These are phyloP conservation scores for Geotrichum europaeum DNA, from an alignment of 1,139 yeast genomes.

Conservation along the genomic window DNA sequence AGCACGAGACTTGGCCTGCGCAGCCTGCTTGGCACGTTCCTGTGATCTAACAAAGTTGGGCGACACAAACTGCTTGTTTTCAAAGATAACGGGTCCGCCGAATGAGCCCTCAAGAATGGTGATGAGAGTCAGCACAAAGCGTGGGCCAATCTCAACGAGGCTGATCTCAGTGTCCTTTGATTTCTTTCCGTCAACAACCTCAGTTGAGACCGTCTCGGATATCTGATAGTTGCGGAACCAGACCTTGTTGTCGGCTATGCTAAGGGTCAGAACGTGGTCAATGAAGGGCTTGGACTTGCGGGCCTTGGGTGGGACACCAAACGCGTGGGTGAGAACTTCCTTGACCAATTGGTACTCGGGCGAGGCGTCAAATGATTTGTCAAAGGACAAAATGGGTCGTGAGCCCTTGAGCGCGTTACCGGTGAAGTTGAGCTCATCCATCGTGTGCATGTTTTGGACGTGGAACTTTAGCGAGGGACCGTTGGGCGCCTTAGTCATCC, in stretches of 20 bases:
- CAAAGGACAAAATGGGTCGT: slow-evolving; percentile 91
- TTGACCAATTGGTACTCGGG: slow-evolving; percentile 71
- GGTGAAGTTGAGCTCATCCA: slow-evolving; percentile 91
- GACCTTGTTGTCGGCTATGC: slow-evolving; percentile 86
- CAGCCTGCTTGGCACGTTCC: slow-evolving; percentile 71
- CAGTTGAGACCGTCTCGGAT: slow-evolving; percentile 57
- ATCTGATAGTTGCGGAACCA: slow-evolving; percentile 97
- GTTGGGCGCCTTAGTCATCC: slow-evolving; percentile 95
- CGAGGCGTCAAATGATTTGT: slow-evolving; percentile 58
- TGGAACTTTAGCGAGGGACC: slow-evolving; percentile 96
- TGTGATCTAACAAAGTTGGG: slow-evolving; percentile 96
- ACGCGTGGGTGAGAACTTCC: slow-evolving; percentile 71
- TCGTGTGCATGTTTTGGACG: slow-evolving; percentile 89
- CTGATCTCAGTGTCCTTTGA: slow-evolving; percentile 48
- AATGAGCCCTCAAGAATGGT: slow-evolving; percentile 94
- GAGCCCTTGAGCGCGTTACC: slow-evolving; percentile 96
- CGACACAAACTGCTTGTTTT: slow-evolving; percentile 91
- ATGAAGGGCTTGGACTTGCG: slow-evolving; percentile 90
- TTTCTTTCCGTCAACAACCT: slow-evolving; percentile 38
- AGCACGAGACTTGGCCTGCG: slow-evolving; percentile 68
- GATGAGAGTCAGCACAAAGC: slow-evolving; percentile 88
- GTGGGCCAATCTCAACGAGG: slow-evolving; percentile 93
- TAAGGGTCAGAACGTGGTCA: slow-evolving; percentile 91
- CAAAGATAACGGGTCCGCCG: slow-evolving; percentile 96
- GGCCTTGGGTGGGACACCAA: slow-evolving; percentile 96